Evolutionary conservation across 495 filamentous ascomycete species (phyloP).

Genomic region (Penicillium atrosanguineum): DNA sequence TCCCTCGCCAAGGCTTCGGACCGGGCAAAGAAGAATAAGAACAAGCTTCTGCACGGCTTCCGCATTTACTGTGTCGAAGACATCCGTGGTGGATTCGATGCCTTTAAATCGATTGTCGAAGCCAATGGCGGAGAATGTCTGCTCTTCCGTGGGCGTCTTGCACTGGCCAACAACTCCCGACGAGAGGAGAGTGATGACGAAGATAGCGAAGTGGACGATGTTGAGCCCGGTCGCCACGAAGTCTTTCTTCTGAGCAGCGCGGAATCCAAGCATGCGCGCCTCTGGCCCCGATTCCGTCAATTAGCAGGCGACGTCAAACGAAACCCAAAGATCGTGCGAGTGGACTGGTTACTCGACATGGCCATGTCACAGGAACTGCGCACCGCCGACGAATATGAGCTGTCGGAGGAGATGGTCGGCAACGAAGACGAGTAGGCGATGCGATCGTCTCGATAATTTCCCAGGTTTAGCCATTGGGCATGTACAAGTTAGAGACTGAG

Average conservation of each 20-base stretch:
- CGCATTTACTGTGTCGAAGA: slow-evolving; percentile 76
- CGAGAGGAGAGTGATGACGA: slow-evolving; percentile 47
- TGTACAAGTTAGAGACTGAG: slow-evolving; percentile 6
- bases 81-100: slow-evolving; percentile 77
- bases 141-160: slow-evolving; percentile 70
- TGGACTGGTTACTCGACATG: slow-evolving; percentile 86
- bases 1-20: slow-evolving; percentile 60
- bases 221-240: slow-evolving; percentile 61
- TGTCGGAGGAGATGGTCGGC: slow-evolving; percentile 36
- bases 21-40: slow-evolving; percentile 71
- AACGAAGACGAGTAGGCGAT: slow-evolving; percentile 24
- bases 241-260: slow-evolving; percentile 73
- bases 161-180: slow-evolving; percentile 49
- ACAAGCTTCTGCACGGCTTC: slow-evolving; percentile 67
- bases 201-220: slow-evolving; percentile 48
- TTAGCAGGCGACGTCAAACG: slow-evolving; percentile 70
- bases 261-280: slow-evolving; percentile 59
- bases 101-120: slow-evolving; percentile 77
- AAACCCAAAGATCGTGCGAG: slow-evolving; percentile 69
- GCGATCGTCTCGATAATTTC: background rate
- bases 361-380: slow-evolving; percentile 79
- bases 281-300: slow-evolving; percentile 79
- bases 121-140: slow-evolving; percentile 83
- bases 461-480: background rate
- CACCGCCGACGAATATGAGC: slow-evolving; percentile 61